phyloP scores from a whole-genome alignment of 768 basidiomycete genomes.

The Udeniomyces megalosporus region DNA sequence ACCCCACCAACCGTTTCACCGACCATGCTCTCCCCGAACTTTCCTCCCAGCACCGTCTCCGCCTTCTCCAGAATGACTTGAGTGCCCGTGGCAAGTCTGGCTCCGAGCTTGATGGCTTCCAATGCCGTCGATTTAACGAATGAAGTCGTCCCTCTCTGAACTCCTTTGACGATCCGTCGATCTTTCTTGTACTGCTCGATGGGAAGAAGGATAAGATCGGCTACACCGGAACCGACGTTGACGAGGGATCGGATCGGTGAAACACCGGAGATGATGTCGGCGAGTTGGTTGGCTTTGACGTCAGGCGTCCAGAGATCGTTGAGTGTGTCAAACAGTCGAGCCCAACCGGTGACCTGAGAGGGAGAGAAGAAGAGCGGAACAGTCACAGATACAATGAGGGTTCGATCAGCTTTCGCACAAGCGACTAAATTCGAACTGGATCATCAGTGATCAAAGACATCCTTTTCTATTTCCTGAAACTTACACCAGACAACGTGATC shows the following conservation, averaged over 20 bases:
- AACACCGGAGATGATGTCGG: slow-evolving; percentile 91
- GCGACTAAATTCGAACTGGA: too few relatives aligned
- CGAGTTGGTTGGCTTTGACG: slow-evolving; percentile 94
- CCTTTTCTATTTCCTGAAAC: too few relatives aligned
- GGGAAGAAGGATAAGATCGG: slow-evolving; percentile 84
- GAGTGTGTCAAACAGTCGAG: slow-evolving; percentile 70
- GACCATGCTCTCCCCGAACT: slow-evolving; percentile 48
- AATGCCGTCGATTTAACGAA: slow-evolving; percentile 89
- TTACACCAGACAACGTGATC: slow-evolving; percentile 74
- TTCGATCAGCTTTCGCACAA: too few relatives aligned
- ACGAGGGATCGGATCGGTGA: slow-evolving; percentile 91
- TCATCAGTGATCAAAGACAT: too few relatives aligned
- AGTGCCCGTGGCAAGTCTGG: slow-evolving; percentile 84
- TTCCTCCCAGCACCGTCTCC: slow-evolving; percentile 71
- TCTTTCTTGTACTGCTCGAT: slow-evolving; percentile 98
- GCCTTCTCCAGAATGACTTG: slow-evolving; percentile 95
- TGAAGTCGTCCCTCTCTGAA: slow-evolving; percentile 83
- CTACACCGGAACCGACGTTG: slow-evolving; percentile 92
- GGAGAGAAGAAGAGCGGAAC: too few relatives aligned
- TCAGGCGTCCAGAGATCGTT: slow-evolving; percentile 99
- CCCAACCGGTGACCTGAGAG: slow-evolving; percentile 75
- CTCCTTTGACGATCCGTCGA: slow-evolving; percentile 72
- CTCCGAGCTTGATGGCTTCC: slow-evolving; percentile 88
- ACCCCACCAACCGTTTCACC: slow-evolving; percentile 48
- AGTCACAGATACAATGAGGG: neutral